Conservation (phyloP, 192 early-diverging fungal genomes). For the Coemansia sp. region DNA sequence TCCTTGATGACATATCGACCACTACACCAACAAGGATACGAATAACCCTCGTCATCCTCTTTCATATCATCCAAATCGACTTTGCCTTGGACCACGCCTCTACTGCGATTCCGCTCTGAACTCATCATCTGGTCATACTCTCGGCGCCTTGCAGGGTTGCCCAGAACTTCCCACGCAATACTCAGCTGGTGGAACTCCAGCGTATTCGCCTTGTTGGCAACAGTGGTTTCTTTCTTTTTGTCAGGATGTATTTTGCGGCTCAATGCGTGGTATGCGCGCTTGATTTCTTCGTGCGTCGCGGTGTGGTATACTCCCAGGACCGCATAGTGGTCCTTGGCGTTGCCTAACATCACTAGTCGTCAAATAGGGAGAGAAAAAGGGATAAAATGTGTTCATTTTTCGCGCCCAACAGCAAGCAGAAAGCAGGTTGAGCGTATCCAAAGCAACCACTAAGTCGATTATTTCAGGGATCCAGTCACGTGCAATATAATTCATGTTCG, state of each 20-base stretch:
- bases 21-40: slow-evolving; percentile 68
- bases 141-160: slow-evolving; percentile 25
- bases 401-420: background rate
- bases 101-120: slow-evolving; percentile 12
- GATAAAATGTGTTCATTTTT: background rate
- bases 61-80: slow-evolving; percentile 85
- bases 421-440: background rate
- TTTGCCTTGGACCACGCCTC: slow-evolving; percentile 68
- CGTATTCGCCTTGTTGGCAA: background rate
- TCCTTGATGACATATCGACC: slow-evolving; percentile 64
- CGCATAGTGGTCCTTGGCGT: slow-evolving; percentile 24
- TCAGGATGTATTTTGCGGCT: slow-evolving; percentile 43
- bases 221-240: slow-evolving; percentile 14
- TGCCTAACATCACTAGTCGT: background rate
- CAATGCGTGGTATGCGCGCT: slow-evolving; percentile 41
- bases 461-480: background rate
- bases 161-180: slow-evolving; percentile 45
- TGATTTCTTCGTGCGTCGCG: slow-evolving; percentile 37
- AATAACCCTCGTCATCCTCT: slow-evolving; percentile 53
- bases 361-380: background rate
- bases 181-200: slow-evolving; percentile 41
- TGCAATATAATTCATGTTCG: background rate
- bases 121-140: slow-evolving; percentile 31
- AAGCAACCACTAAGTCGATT: background rate
- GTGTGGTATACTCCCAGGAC: slow-evolving; percentile 19